Evolutionary conservation across 164 flowering plant genomes (phyloP).

Genomic region (Pachysandra terminalis): DNA sequence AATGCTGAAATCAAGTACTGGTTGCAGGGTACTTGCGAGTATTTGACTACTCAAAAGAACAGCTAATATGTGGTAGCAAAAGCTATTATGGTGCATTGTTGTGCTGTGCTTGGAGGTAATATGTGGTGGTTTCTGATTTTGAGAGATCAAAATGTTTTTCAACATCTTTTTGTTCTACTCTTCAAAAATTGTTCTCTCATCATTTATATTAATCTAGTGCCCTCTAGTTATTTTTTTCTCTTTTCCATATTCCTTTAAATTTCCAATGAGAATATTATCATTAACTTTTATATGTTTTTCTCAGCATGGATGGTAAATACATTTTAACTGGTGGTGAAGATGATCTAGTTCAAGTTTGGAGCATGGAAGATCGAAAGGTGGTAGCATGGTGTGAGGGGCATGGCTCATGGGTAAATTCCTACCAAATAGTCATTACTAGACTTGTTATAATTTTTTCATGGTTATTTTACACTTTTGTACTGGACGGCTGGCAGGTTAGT

Average conservation of each 20-base stretch:
- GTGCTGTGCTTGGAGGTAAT: constrained; percentile 74
- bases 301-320: constrained; percentile 67
- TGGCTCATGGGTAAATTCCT: constrained; percentile 62
- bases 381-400: constrained; percentile 92
- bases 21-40: constrained; percentile 62
- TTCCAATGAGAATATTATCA: neutral
- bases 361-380: constrained; percentile 73
- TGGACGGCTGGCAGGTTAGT: constrained; percentile 53
- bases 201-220: neutral
- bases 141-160: neutral
- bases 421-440: neutral
- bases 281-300: constrained; percentile 4
- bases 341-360: constrained; percentile 80
- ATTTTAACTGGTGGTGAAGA: constrained; percentile 78
- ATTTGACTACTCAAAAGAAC: constrained; percentile 68
- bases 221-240: neutral
- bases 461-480: neutral
- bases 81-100: constrained; percentile 74
- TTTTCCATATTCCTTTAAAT: too few relatives aligned
- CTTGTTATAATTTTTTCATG: constrained; percentile 7
- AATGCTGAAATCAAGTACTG: constrained; percentile 4
- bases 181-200: neutral
- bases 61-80: constrained; percentile 69
- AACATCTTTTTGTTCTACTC: neutral
- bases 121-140: neutral